These are phyloP conservation scores for Alternaria conjuncta DNA, from an alignment of 2,329 filamentous ascomycete species.

Conservation along the genomic window DNA sequence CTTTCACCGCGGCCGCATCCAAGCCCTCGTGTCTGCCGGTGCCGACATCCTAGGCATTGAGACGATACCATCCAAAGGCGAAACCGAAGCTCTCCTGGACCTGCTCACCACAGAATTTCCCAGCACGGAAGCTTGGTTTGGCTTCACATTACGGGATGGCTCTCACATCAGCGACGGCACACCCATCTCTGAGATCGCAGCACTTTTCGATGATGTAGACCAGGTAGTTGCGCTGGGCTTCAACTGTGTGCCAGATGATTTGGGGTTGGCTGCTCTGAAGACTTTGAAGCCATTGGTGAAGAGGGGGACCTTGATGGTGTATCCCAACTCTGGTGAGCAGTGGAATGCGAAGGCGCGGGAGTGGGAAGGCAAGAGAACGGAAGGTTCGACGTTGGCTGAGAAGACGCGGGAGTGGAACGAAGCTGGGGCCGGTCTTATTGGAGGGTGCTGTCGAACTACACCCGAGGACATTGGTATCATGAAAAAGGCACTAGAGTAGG, in stretches of 20 bases:
- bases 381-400: slow-evolving; percentile 31
- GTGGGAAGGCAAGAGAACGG: slow-evolving; percentile 40
- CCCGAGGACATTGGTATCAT: slow-evolving; percentile 51
- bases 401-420: slow-evolving; percentile 42
- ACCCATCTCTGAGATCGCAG: slow-evolving; percentile 39
- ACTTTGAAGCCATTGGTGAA: slow-evolving; percentile 38
- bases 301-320: slow-evolving; percentile 46
- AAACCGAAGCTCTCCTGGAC: slow-evolving; percentile 49
- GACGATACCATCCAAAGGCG: slow-evolving; percentile 52
- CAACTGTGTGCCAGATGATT: slow-evolving; percentile 52
- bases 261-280: slow-evolving; percentile 44
- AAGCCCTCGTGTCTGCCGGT: slow-evolving; percentile 50
- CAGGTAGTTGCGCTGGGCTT: slow-evolving; percentile 54
- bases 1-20: slow-evolving; percentile 54
- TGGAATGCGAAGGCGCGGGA: slow-evolving; percentile 52
- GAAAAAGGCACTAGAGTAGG: slow-evolving; percentile 23
- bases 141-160: slow-evolving; percentile 49
- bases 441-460: slow-evolving; percentile 57
- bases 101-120: slow-evolving; percentile 50
- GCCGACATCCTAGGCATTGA: slow-evolving; percentile 55
- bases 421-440: slow-evolving; percentile 52
- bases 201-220: slow-evolving; percentile 31
- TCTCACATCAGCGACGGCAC: slow-evolving; percentile 53
- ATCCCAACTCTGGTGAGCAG: slow-evolving; percentile 57
- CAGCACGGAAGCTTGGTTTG: slow-evolving; percentile 48